Percentiles rank a stretch among this genome's conserved stretches.
Conservation (phyloP, 2,329 filamentous ascomycete species). For the Arthroderma sp. region DNA sequence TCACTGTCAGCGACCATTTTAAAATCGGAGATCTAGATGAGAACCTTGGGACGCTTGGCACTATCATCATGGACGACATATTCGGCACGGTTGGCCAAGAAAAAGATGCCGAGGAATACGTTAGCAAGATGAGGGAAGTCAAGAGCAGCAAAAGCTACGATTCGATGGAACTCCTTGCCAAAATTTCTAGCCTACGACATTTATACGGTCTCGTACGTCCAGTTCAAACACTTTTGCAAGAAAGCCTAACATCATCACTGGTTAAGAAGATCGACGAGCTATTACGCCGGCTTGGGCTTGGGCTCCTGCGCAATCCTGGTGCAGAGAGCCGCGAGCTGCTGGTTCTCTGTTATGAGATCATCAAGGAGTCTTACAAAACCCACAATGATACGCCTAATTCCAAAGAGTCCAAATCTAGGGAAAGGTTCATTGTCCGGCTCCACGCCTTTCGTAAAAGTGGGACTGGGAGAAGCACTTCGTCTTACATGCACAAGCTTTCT, state of each 20-base stretch:
- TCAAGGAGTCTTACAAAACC: slow-evolving; percentile 65
- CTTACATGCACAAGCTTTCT: slow-evolving; percentile 74
- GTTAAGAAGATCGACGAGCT: slow-evolving; percentile 85
- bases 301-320: slow-evolving; percentile 67
- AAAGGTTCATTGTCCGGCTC: slow-evolving; percentile 62
- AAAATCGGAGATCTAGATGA: slow-evolving; percentile 79
- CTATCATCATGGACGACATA: slow-evolving; percentile 91
- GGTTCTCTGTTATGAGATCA: slow-evolving; percentile 90
- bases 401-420: slow-evolving; percentile 38
- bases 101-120: slow-evolving; percentile 93
- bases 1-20: slow-evolving; percentile 59
- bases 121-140: slow-evolving; percentile 90
- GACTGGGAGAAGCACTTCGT: slow-evolving; percentile 57
- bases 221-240: slow-evolving; percentile 62
- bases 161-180: slow-evolving; percentile 85
- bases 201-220: slow-evolving; percentile 67
- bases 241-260: slow-evolving; percentile 72
- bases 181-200: slow-evolving; percentile 60
- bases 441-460: slow-evolving; percentile 63
- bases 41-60: slow-evolving; percentile 63
- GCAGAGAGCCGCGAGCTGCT: slow-evolving; percentile 69
- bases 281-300: slow-evolving; percentile 67
- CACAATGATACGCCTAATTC: slow-evolving; percentile 17
- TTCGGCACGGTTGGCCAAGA: slow-evolving; percentile 88
- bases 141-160: slow-evolving; percentile 98